phyloP scores from a whole-genome alignment of 495 filamentous ascomycete species.

The Hypomontagnella submonticulosa region DNA sequence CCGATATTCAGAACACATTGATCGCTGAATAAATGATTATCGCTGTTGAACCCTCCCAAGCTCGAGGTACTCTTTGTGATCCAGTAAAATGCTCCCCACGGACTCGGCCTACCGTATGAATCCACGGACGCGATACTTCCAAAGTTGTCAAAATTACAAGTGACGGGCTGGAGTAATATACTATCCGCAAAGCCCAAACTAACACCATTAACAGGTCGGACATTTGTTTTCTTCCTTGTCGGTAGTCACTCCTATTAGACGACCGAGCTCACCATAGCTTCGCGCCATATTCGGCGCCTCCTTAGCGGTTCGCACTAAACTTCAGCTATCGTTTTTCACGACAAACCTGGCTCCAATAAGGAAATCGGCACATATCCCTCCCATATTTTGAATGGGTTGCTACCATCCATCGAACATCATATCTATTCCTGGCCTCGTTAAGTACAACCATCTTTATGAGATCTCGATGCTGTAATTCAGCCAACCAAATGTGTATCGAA shows the following conservation, averaged over 20 bases:
- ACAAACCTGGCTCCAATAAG: background rate
- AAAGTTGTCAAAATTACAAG: slow-evolving; percentile 1
- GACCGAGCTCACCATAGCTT: slow-evolving; percentile 22
- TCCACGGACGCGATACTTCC: slow-evolving; percentile 16
- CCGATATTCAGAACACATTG: slow-evolving; percentile 20
- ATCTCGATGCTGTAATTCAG: slow-evolving; percentile 5
- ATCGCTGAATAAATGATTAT: slow-evolving; percentile 1
- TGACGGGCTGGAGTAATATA: slow-evolving; percentile 4
- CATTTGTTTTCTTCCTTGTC: slow-evolving; percentile 35
- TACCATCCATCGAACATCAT: background rate
- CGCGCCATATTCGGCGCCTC: background rate
- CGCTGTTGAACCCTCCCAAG: too few species aligned
- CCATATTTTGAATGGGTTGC: background rate
- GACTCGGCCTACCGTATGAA: slow-evolving; percentile 26
- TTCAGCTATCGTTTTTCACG: background rate
- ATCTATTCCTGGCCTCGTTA: background rate
- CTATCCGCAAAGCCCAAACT: too few species aligned
- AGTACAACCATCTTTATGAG: background rate
- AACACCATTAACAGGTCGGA: slow-evolving; percentile 26
- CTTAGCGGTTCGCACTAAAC: background rate
- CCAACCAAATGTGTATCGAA: background rate
- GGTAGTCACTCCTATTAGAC: slow-evolving; percentile 5
- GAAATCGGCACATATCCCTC: background rate
- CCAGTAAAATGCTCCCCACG: slow-evolving; percentile 24
- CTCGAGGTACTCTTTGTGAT: slow-evolving; percentile 4